A percentile compares a stretch with the other conserved stretches of the same genome.
Conservation (phyloP, 73 alveolate genomes). For the Strombidium stylifer region DNA sequence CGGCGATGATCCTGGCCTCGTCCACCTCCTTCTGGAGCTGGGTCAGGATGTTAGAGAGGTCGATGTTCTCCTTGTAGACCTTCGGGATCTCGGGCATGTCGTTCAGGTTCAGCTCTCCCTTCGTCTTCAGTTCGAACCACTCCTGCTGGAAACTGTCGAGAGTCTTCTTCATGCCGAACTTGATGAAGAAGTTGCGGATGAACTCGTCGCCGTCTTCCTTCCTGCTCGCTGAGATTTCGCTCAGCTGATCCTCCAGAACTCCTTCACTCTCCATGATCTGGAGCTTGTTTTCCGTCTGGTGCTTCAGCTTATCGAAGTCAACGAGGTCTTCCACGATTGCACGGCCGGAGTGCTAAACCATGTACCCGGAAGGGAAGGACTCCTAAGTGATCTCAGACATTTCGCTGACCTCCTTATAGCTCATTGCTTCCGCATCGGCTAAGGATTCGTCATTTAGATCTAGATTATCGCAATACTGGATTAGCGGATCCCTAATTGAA, state of each 20-base stretch:
- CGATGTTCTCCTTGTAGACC: conserved; percentile 93
- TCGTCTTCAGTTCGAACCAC: conserved; percentile 96
- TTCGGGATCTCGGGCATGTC: conserved; percentile 97
- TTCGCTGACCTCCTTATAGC: conserved; percentile 42
- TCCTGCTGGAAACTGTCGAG: conserved; percentile 93
- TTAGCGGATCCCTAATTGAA: no score
- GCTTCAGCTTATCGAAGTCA: conserved; percentile 29
- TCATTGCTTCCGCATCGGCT: no score
- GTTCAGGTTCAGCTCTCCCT: conserved; percentile 94
- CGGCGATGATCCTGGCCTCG: conserved; percentile 87
- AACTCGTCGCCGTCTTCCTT: conserved; percentile 98
- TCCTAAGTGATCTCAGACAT: conserved; percentile 43
- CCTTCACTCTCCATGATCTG: conserved; percentile 40
- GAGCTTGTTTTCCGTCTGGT: conserved; percentile 27
- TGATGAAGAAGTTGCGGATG: conserved; percentile 95
- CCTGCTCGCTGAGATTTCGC: no score
- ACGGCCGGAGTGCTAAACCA: background rate
- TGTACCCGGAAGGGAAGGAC: conserved; percentile 24
- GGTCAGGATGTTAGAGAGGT: conserved; percentile 88
- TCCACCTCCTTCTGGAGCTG: conserved; percentile 87
- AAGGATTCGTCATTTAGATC: no score
- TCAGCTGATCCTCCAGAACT: no score
- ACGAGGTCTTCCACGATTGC: conserved; percentile 50
- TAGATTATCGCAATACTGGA: no score
- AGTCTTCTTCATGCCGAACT: conserved; percentile 91